A percentile compares a stretch with the other conserved stretches of the same genome.
phyloP scores from a whole-genome alignment of 306 rosid species.

The Arachis stenosperma region DNA sequence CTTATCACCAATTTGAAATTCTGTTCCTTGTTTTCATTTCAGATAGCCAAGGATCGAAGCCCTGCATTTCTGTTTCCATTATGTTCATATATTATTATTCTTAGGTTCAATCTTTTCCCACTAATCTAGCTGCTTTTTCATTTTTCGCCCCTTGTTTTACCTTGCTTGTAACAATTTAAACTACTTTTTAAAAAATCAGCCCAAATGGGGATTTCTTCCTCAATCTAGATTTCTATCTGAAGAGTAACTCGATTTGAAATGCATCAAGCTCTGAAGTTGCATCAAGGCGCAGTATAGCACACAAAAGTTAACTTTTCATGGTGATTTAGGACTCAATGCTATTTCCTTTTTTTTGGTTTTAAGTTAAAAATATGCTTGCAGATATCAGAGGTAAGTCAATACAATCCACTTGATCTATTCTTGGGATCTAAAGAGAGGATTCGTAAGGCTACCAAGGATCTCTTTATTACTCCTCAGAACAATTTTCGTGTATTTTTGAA shows the following conservation, averaged over 20 bases:
- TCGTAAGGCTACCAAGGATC: slow-evolving; percentile 70
- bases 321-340: neutral
- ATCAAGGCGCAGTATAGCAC: slow-evolving; percentile 66
- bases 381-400: slow-evolving; percentile 73
- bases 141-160: neutral
- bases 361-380: slow-evolving; percentile 45
- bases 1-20: slow-evolving; percentile 19
- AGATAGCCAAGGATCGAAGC: too few relatives aligned
- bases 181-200: slow-evolving; percentile 52
- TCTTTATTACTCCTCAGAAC: slow-evolving; percentile 85
- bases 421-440: slow-evolving; percentile 78
- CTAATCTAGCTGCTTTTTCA: neutral
- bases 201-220: slow-evolving; percentile 95
- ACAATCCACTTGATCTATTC: slow-evolving; percentile 88
- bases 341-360: too few relatives aligned
- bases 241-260: slow-evolving; percentile 72
- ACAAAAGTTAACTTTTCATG: slow-evolving; percentile 5
- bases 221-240: slow-evolving; percentile 66
- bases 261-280: slow-evolving; percentile 94
- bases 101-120: slow-evolving; percentile 21
- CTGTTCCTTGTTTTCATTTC: slow-evolving; percentile 22
- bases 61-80: neutral
- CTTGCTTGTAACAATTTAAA: slow-evolving; percentile 26
- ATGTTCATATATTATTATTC: neutral
- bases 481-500: slow-evolving; percentile 86